Conservation (phyloP, 148 eudicot species). For the Polygonum aviculare region DNA sequence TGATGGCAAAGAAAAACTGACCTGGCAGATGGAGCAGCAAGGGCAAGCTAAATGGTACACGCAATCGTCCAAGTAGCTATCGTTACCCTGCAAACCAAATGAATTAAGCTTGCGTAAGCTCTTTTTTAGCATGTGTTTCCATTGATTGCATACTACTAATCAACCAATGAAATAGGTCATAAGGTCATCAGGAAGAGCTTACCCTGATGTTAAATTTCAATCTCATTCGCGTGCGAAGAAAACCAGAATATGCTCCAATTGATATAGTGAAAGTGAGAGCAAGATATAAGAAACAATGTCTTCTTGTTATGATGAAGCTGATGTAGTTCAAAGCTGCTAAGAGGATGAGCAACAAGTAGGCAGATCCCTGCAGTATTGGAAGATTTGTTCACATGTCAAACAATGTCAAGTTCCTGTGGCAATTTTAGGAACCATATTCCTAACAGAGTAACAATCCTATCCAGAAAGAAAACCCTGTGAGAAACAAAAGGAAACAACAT, state of each 20-base stretch:
- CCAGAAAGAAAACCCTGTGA: no score
- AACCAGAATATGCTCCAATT: slow-evolving; percentile 60
- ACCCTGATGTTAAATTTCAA: slow-evolving; percentile 84
- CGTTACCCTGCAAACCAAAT: slow-evolving; percentile 49
- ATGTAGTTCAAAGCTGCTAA: slow-evolving; percentile 41
- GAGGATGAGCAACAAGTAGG: slow-evolving; percentile 38
- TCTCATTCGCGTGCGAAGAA: slow-evolving; percentile 55
- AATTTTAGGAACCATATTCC: neutral
- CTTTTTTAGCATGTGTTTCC: neutral
- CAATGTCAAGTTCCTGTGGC: neutral
- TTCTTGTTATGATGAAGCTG: slow-evolving; percentile 47
- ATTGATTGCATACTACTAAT: neutral
- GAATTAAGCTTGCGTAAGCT: neutral
- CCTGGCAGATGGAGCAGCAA: slow-evolving; percentile 84
- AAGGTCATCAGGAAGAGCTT: slow-evolving; percentile 12
- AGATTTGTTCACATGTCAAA: slow-evolving; percentile 10
- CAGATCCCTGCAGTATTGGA: slow-evolving; percentile 50
- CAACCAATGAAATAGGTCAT: no score
- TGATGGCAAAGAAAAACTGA: slow-evolving; percentile 15
- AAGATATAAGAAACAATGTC: slow-evolving; percentile 51
- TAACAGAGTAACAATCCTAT: neutral
- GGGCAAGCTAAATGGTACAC: slow-evolving; percentile 80
- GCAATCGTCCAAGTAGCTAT: slow-evolving; percentile 71
- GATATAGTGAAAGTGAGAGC: slow-evolving; percentile 48
- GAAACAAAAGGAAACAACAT: neutral